These are phyloP conservation scores for Hypseocharis bilobata DNA, from an alignment of 441 rosid species.

Conservation along the genomic window DNA sequence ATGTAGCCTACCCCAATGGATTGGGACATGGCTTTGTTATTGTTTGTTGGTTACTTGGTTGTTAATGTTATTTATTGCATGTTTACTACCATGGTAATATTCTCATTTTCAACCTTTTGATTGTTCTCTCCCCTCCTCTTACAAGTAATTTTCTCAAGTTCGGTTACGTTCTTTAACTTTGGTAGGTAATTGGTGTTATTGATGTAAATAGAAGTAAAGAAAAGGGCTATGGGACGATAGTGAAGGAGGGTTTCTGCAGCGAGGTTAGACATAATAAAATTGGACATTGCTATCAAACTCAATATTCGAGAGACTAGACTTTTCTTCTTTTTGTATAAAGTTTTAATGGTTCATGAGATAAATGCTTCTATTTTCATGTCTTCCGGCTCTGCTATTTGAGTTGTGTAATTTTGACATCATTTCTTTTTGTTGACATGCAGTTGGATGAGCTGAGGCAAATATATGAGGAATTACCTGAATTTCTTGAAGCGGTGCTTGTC, in stretches of 20 bases:
- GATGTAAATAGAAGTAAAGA: conserved; percentile 76
- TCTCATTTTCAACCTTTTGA: neutral
- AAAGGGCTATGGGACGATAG: conserved; percentile 72
- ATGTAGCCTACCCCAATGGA: no score
- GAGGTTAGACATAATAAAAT: conserved; percentile 47
- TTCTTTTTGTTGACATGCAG: conserved; percentile 30
- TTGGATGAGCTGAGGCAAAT: conserved; percentile 93
- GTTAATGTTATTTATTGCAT: neutral
- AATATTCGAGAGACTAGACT: neutral
- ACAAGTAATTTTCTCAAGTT: conserved; percentile 7
- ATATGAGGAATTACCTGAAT: conserved; percentile 84
- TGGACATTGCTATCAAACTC: neutral
- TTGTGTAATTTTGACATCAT: neutral
- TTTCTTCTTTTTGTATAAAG: neutral
- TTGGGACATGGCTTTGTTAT: no score
- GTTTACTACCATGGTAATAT: neutral
- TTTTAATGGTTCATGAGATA: neutral
- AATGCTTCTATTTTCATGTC: conserved; percentile 4
- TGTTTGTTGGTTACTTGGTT: no score
- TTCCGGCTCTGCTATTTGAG: conserved; percentile 10
- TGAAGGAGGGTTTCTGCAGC: conserved; percentile 81
- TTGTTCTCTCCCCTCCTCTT: neutral
- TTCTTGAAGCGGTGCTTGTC: conserved; percentile 64
- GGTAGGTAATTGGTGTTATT: conserved; percentile 78
- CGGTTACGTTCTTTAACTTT: conserved; percentile 6